phyloP scores from a whole-genome alignment of 2,329 filamentous ascomycete genomes.

The Calonectria honghensis region DNA sequence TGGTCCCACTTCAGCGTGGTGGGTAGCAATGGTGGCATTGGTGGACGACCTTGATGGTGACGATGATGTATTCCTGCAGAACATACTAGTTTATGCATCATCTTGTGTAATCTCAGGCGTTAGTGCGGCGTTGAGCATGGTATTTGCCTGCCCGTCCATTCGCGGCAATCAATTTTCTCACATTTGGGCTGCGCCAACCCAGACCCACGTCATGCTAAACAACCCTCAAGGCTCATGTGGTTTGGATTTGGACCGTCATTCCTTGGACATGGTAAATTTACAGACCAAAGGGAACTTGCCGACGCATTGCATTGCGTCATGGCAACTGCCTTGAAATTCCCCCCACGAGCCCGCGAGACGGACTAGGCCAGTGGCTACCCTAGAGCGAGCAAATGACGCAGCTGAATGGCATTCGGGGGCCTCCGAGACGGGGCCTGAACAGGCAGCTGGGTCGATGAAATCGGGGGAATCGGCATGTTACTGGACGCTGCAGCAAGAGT shows the following conservation, averaged over 20 bases:
- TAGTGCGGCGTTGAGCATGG: slow-evolving; percentile 7
- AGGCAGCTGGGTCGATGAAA: slow-evolving; percentile 31
- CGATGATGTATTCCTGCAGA: slow-evolving; percentile 29
- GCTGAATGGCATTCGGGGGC: slow-evolving; percentile 23
- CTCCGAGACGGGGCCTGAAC: slow-evolving; percentile 30
- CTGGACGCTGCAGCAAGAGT: slow-evolving; percentile 16
- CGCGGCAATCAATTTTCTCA: slow-evolving; percentile 4
- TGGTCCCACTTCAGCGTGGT: neutral
- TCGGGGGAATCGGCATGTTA: slow-evolving; percentile 18
- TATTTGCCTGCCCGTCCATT: neutral
- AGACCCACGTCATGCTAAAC: slow-evolving; percentile 10
- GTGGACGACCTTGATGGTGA: neutral
- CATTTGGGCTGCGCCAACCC: neutral
- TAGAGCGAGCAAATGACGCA: slow-evolving; percentile 26
- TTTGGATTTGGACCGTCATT: slow-evolving; percentile 9
- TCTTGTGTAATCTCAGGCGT: slow-evolving; percentile 2
- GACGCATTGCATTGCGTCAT: slow-evolving; percentile 38
- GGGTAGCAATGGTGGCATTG: neutral
- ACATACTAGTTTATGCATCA: slow-evolving; percentile 8
- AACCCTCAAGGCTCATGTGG: neutral
- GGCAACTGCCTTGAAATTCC: slow-evolving; percentile 26
- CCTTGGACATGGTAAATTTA: slow-evolving; percentile 28
- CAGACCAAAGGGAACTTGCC: slow-evolving; percentile 27
- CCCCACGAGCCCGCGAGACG: neutral
- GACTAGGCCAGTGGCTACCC: slow-evolving; percentile 27